Conservation (phyloP, 2,329 filamentous ascomycete genomes). For the Zymoseptoria passerinii region DNA sequence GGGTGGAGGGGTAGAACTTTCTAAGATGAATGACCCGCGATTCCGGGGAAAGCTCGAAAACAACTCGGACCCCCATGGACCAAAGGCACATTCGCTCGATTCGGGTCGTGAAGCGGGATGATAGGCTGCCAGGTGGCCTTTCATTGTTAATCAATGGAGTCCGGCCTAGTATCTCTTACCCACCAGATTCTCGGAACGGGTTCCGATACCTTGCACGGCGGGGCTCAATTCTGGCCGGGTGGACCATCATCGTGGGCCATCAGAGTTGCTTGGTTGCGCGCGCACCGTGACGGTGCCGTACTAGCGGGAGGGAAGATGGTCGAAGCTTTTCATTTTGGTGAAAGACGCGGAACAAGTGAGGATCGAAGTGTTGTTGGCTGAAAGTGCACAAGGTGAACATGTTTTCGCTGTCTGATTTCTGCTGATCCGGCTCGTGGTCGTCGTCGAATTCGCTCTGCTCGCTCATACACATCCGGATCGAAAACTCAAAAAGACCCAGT, state of each 20-base stretch:
- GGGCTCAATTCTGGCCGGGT: not conserved
- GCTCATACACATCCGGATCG: not conserved
- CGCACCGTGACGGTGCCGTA: not conserved
- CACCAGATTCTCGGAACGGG: not conserved
- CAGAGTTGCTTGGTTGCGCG: not conserved
- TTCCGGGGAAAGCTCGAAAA: slow-evolving; percentile 11
- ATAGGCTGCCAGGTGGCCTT: not conserved
- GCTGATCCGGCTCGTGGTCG: not conserved
- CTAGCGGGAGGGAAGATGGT: not conserved
- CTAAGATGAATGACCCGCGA: slow-evolving; percentile 1
- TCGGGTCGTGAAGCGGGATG: not conserved
- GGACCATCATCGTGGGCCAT: not conserved
- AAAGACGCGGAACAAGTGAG: not conserved
- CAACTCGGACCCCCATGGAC: slow-evolving; percentile 1
- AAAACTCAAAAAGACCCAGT: slow-evolving; percentile 2
- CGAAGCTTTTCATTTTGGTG: not conserved
- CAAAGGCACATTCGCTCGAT: not conserved
- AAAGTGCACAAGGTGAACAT: not conserved
- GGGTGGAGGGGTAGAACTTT: not conserved
- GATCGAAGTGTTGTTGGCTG: not conserved
- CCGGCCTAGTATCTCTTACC: not conserved
- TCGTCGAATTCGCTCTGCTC: slow-evolving; percentile 7
- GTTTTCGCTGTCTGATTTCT: not conserved
- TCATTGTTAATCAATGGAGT: not conserved
- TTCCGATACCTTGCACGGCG: not conserved